Evolutionary conservation across 345 rosid genomes (phyloP), one percentile per base, ranked within the genome.

Genomic region (Bretschneidera sinensis): DNA sequence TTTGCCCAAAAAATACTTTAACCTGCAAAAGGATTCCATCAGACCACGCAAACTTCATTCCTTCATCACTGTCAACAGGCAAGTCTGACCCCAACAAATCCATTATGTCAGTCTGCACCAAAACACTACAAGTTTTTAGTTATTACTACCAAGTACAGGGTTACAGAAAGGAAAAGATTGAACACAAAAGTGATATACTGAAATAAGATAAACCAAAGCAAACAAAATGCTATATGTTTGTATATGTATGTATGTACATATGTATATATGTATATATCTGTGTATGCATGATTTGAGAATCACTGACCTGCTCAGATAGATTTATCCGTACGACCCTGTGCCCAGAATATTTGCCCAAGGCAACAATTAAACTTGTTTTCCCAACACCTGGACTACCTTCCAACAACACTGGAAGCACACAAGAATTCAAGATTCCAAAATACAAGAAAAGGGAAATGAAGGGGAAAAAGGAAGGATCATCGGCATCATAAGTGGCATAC

Each of bases 321-420:
- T 92, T 92, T 70, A 92, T 87, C 65, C 98, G 91, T 43, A 92
- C 88, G 64, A 92, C 98, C 76, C 78, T 87, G 71, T 92, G 97
- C 62, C 97, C 98, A 48, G 97, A 92, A 81, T 77, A 84, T 74
- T 82, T 87, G 48, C 97, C 96, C 79, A 92, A 73, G 51, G 98
- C 96, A 67, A 79, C 73, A 71, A 92, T 74, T 63, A 92, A 76
- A 74, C 97, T 92, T 61, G 98, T 92, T 77, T 92, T 92, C 67
- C 98, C 98, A 73, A 92, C 98, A 69, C 98, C 98, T 8, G 98
- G 98, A 71, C 97, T 89, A 62, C 98, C 98, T 81, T 92, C 98
- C 74, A 92, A 60, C 61, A 92, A 71, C 63, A 87, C 97, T 85
- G 84, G 54, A 59, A 70, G 63, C 35, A 34, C 9, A 76, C 53